Conservation (phyloP, 768 basidiomycete genomes). For the Tulasnella sp. region DNA sequence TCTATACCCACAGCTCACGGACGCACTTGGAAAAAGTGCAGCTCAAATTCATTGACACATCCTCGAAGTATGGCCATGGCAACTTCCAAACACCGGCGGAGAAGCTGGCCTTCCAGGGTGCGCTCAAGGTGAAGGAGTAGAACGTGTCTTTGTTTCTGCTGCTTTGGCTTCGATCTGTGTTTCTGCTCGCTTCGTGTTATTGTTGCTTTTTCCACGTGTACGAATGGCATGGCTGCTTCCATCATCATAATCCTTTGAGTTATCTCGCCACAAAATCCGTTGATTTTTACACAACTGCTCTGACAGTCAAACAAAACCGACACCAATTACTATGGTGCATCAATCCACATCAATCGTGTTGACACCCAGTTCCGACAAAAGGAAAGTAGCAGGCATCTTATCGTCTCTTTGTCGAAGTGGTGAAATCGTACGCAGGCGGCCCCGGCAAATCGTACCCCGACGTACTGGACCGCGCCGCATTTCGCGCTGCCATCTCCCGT, state of each 20-base stretch:
- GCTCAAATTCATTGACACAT: constrained; percentile 98
- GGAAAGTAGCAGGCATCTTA: too few relatives aligned
- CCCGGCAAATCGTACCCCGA: too few relatives aligned
- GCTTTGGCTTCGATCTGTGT: constrained; percentile 5
- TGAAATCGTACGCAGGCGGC: too few relatives aligned
- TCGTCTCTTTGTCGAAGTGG: too few relatives aligned
- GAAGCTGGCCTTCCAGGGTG: constrained; percentile 89
- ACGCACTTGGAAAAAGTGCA: constrained; percentile 95
- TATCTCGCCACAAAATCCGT: too few relatives aligned
- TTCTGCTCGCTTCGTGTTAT: neutral
- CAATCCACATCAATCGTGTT: too few relatives aligned
- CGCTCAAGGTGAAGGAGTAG: constrained; percentile 72
- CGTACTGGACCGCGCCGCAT: neutral
- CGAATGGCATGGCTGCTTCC: constrained; percentile 1
- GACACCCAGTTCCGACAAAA: too few relatives aligned
- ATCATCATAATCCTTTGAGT: neutral
- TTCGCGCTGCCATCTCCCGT: neutral
- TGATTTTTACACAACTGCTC: too few relatives aligned
- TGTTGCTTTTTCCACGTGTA: constrained; percentile 6
- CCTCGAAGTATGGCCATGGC: constrained; percentile 95
- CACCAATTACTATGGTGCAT: too few relatives aligned
- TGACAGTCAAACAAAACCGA: too few relatives aligned
- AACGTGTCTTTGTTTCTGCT: constrained; percentile 19
- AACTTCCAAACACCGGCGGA: constrained; percentile 95
- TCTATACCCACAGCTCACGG: constrained; percentile 92